phyloP scores from a whole-genome alignment of 2,329 filamentous ascomycete genomes.

The Chaetomium sp. region DNA sequence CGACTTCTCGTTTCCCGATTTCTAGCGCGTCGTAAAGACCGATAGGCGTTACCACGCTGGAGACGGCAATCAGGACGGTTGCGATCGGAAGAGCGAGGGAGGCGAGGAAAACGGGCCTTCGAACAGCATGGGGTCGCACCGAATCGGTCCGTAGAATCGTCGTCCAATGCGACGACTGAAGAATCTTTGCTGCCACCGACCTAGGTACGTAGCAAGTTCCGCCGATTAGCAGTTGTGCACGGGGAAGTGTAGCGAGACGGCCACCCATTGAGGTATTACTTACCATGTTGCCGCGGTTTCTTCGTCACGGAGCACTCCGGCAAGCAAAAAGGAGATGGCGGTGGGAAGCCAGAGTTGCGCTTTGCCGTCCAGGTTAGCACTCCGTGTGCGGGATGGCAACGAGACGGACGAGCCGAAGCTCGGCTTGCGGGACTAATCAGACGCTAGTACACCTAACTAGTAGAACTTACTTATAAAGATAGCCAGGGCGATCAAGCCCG shows the following conservation, averaged over 20 bases:
- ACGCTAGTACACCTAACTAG: too few relatives aligned
- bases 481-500: not conserved
- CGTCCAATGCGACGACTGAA: constrained; percentile 14
- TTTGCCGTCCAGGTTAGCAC: not conserved
- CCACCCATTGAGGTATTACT: not conserved
- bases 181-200: not conserved
- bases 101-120: constrained; percentile 10
- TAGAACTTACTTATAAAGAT: constrained; percentile 2
- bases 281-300: constrained; percentile 19
- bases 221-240: not conserved
- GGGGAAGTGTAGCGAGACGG: not conserved
- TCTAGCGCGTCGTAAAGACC: constrained; percentile 11
- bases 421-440: not conserved
- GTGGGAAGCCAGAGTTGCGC: constrained; percentile 17
- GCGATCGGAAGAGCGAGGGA: constrained; percentile 2
- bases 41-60: constrained; percentile 15
- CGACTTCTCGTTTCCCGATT: not conserved
- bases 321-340: constrained; percentile 11
- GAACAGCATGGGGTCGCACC: constrained; percentile 1
- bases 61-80: constrained; percentile 7
- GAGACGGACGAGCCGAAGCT: not conserved
- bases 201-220: too few relatives aligned
- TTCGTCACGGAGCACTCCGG: constrained; percentile 10
- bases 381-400: too few relatives aligned
- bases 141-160: constrained; percentile 13